Evolutionary conservation across 768 basidiomycete species (phyloP).

Genomic region (Mycena epipterygia): DNA sequence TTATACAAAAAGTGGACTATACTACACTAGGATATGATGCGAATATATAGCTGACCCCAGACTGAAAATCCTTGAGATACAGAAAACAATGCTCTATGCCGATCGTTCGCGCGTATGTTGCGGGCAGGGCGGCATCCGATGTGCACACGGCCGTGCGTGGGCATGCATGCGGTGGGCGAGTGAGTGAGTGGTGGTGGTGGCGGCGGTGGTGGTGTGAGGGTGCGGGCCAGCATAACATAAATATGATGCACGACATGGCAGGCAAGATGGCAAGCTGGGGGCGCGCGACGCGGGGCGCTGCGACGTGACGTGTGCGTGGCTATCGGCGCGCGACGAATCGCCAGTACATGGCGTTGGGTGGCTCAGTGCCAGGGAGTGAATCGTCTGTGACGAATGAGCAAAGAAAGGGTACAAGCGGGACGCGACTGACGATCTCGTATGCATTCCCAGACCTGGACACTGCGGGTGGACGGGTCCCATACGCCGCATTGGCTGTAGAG

Average conservation of each 20-base stretch:
- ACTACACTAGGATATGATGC: background rate
- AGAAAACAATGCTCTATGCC: slow-evolving; percentile 5
- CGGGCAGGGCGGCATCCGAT: slow-evolving; percentile 17
- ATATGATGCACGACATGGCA: background rate
- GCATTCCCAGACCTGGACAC: slow-evolving; percentile 85
- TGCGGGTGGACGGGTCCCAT: slow-evolving; percentile 76
- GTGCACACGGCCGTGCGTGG: background rate
- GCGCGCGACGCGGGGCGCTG: background rate
- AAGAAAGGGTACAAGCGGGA: slow-evolving; percentile 1
- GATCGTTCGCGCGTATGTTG: slow-evolving; percentile 15
- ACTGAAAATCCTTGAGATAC: background rate
- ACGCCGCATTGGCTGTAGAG: slow-evolving; percentile 77
- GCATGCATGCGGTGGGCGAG: background rate
- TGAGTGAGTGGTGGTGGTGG: background rate
- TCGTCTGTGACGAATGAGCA: slow-evolving; percentile 58
- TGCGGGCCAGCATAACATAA: slow-evolving; percentile 17
- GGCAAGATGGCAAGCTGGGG: slow-evolving; percentile 14
- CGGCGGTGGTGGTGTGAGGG: background rate
- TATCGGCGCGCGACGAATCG: slow-evolving; percentile 63
- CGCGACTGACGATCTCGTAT: slow-evolving; percentile 71
- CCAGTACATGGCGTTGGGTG: slow-evolving; percentile 63
- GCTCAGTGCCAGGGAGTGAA: slow-evolving; percentile 66
- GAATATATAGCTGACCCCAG: slow-evolving; percentile 12
- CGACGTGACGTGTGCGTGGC: slow-evolving; percentile 11
- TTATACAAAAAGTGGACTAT: slow-evolving; percentile 19